Evolutionary conservation across 805 yeast genomes (phyloP).

Genomic region (Metahyphopichia silvanorum): DNA sequence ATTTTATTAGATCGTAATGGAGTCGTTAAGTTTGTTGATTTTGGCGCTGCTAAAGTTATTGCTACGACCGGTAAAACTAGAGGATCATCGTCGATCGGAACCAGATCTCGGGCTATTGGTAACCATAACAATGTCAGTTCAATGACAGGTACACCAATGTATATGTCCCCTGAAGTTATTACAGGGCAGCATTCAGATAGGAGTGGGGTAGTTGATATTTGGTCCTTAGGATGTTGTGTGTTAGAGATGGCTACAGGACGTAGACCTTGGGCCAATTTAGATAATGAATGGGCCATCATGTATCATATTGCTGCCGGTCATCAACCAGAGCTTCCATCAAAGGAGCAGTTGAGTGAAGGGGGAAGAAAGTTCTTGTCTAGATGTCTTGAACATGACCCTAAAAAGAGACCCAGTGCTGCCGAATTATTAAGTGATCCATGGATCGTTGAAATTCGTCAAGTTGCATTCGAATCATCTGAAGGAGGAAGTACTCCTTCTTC

Average conservation of each 20-base stretch:
- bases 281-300: conserved; percentile 98
- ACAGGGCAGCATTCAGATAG: conserved; percentile 66
- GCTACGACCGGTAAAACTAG: conserved; percentile 56
- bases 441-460: conserved; percentile 69
- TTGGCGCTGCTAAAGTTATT: conserved; percentile 94
- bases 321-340: conserved; percentile 77
- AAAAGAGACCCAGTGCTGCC: conserved; percentile 74
- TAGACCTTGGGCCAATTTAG: conserved; percentile 94
- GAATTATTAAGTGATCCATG: conserved; percentile 87
- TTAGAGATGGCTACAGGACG: conserved; percentile 96
- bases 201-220: conserved; percentile 76
- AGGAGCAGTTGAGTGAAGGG: conserved; percentile 70
- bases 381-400: conserved; percentile 82
- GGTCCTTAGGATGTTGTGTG: conserved; percentile 97
- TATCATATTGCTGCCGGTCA: conserved; percentile 97
- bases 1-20: conserved; percentile 87
- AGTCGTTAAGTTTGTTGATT: conserved; percentile 91
- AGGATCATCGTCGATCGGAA: conserved; percentile 12
- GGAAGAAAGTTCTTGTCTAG: conserved; percentile 71
- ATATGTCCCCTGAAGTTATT: conserved; percentile 96
- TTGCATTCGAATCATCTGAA: conserved; percentile 53
- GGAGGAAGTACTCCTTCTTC: conserved; percentile 32
- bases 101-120: conserved; percentile 2
- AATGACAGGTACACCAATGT: conserved; percentile 96
- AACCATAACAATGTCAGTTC: conserved; percentile 34